Conservation (phyloP, 345 rosid species). For the Pugionium cornutum region DNA sequence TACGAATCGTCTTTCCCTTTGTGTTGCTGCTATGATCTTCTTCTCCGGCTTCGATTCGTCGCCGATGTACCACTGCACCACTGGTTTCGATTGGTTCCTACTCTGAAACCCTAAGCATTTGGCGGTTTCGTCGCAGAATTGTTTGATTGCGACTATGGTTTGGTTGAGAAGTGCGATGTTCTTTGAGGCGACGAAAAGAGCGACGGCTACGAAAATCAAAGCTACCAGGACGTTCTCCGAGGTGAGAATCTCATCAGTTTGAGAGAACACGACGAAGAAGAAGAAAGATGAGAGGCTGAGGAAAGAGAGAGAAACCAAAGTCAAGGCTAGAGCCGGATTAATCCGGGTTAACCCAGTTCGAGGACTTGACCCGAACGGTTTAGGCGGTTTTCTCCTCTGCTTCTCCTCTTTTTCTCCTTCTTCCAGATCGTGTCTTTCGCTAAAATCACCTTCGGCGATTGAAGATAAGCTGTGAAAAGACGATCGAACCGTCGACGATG, state of each 20-base stretch:
- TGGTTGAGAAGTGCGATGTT: constrained; percentile 63
- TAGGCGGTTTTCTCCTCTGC: constrained; percentile 38
- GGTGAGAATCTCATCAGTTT: constrained; percentile 62
- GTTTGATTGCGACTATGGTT: constrained; percentile 44
- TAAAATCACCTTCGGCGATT: constrained; percentile 56
- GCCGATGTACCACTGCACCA: constrained; percentile 85
- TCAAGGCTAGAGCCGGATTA: constrained; percentile 57
- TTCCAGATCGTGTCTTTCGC: constrained; percentile 40
- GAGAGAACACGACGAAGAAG: constrained; percentile 56
- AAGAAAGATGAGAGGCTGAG: constrained; percentile 51
- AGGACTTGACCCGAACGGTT: constrained; percentile 51
- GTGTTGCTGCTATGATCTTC: neutral
- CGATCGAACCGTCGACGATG: constrained; percentile 76
- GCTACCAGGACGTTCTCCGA: constrained; percentile 79
- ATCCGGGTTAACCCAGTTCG: constrained; percentile 56
- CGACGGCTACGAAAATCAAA: constrained; percentile 68
- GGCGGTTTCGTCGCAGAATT: constrained; percentile 48
- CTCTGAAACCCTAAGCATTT: constrained; percentile 41
- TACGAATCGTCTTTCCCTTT: constrained; percentile 35
- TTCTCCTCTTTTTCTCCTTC: constrained; percentile 50
- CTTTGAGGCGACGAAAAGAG: constrained; percentile 76
- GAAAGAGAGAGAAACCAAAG: constrained; percentile 55
- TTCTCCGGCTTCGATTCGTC: constrained; percentile 30
- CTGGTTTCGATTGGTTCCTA: constrained; percentile 47
- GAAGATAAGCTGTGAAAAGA: constrained; percentile 72